These are phyloP conservation scores for Styphnolobium japonicum DNA, from an alignment of 306 rosid genomes.

Conservation along the genomic window DNA sequence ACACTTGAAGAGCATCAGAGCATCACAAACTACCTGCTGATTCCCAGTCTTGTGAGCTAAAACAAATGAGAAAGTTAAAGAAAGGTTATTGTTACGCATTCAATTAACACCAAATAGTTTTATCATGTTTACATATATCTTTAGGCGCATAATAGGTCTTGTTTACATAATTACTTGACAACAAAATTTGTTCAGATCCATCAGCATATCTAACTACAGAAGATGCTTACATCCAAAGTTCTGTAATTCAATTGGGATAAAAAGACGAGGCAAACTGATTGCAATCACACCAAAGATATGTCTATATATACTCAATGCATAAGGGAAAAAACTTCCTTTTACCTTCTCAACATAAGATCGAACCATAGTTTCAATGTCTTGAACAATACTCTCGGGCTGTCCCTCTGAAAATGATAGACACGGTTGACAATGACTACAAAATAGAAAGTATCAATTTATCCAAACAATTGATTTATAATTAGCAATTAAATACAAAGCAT, in stretches of 20 bases:
- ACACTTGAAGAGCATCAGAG: neutral
- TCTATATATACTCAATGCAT: neutral
- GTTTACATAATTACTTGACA: neutral
- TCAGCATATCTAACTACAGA: neutral
- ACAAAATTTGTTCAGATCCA: neutral
- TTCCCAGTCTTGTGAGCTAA: neutral
- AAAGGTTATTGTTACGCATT: neutral
- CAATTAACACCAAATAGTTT: neutral
- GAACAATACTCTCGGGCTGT: slow-evolving; percentile 86
- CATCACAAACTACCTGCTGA: neutral
- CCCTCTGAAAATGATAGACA: slow-evolving; percentile 63
- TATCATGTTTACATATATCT: neutral
- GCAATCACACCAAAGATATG: neutral
- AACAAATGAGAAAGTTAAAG: neutral
- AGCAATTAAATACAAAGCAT: slow-evolving; percentile 29
- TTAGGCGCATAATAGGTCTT: neutral
- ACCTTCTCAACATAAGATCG: slow-evolving; percentile 89
- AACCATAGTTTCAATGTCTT: slow-evolving; percentile 92
- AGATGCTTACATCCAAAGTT: slow-evolving; percentile 7
- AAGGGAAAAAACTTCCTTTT: neutral
- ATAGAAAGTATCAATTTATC: neutral
- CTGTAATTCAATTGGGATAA: neutral
- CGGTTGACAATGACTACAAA: neutral
- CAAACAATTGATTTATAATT: neutral
- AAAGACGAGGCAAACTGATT: neutral